Percentiles rank a stretch among this genome's conserved stretches.
Evolutionary conservation across 768 basidiomycete species (phyloP).

Genomic region (Termitomyces sp.): DNA sequence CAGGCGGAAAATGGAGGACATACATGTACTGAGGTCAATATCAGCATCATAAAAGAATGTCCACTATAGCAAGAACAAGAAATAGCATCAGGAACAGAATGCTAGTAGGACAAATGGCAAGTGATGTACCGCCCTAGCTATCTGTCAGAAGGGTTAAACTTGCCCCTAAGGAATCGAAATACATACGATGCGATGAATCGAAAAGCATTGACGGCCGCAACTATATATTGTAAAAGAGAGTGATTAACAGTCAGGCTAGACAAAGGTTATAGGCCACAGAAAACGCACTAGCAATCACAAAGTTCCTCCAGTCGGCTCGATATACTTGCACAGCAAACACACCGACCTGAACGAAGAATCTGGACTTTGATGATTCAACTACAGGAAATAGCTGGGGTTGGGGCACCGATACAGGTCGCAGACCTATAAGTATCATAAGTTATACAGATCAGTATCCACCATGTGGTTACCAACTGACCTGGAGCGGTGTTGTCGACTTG

Average conservation of each 20-base stretch:
- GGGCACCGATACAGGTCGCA: slow-evolving; percentile 7
- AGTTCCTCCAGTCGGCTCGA: slow-evolving; percentile 38
- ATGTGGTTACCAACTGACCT: slow-evolving; percentile 5
- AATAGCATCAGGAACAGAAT: not conserved
- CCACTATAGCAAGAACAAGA: slow-evolving; percentile 20
- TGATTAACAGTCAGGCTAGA: not conserved
- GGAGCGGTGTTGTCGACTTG: slow-evolving; percentile 34
- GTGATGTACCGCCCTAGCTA: slow-evolving; percentile 16
- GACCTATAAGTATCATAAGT: not conserved
- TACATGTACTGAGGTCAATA: slow-evolving; percentile 23
- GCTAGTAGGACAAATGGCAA: not conserved
- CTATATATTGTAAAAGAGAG: slow-evolving; percentile 16
- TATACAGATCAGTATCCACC: not conserved
- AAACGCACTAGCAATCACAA: slow-evolving; percentile 34
- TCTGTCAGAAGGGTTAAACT: not conserved
- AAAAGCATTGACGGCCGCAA: slow-evolving; percentile 37
- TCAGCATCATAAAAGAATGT: slow-evolving; percentile 33
- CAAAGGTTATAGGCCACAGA: not conserved
- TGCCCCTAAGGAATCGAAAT: not conserved
- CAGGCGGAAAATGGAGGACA: slow-evolving; percentile 14
- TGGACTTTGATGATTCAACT: slow-evolving; percentile 1
- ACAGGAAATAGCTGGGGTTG: not conserved
- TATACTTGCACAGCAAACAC: slow-evolving; percentile 35
- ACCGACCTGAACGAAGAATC: slow-evolving; percentile 19
- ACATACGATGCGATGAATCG: slow-evolving; percentile 37